Percentiles rank a stretch among this genome's conserved stretches.
Evolutionary conservation across 352 stramenopile species (phyloP).

Genomic region (Hyphochytrium catenoides): DNA sequence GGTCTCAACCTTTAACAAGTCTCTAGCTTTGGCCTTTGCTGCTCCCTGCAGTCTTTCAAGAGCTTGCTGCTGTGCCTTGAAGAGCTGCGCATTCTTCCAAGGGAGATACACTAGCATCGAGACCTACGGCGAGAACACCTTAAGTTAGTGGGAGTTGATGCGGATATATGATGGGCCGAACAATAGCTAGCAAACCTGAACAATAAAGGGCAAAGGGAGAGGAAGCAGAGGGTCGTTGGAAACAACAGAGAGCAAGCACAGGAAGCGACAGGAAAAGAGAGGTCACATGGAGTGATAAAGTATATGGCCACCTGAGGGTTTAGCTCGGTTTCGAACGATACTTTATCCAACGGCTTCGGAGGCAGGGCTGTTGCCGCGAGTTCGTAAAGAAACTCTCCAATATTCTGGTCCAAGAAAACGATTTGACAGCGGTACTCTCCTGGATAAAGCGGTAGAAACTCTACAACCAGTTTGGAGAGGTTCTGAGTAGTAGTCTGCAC

Average conservation of each 20-base stretch:
- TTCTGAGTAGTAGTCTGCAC: background rate
- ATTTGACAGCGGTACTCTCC: conserved; percentile 69
- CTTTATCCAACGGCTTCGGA: conserved; percentile 22
- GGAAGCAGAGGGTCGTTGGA: conserved; percentile 46
- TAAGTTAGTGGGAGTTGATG: too few species aligned
- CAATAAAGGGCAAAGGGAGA: conserved; percentile 28
- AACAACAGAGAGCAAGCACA: conserved; percentile 44
- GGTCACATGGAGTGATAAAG: background rate
- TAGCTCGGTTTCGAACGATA: conserved; percentile 51
- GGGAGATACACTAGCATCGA: too few species aligned
- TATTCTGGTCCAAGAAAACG: conserved; percentile 65
- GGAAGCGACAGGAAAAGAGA: conserved; percentile 12
- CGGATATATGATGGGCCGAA: background rate
- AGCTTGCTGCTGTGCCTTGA: too few species aligned
- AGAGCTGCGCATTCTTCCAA: too few species aligned
- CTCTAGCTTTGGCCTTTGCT: too few species aligned
- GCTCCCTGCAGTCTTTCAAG: too few species aligned
- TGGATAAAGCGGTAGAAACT: conserved; percentile 62
- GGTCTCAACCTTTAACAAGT: too few species aligned
- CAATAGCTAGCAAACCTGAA: conserved; percentile 24
- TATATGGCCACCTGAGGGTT: background rate
- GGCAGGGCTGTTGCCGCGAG: conserved; percentile 56
- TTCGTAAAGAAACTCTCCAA: conserved; percentile 82
- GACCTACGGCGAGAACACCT: too few species aligned
- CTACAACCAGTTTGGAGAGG: conserved; percentile 16